A percentile compares a stretch with the other conserved stretches of the same genome.
These are phyloP conservation scores for Dalbergia cultrata DNA, from an alignment of 306 rosid genomes.

Conservation along the genomic window DNA sequence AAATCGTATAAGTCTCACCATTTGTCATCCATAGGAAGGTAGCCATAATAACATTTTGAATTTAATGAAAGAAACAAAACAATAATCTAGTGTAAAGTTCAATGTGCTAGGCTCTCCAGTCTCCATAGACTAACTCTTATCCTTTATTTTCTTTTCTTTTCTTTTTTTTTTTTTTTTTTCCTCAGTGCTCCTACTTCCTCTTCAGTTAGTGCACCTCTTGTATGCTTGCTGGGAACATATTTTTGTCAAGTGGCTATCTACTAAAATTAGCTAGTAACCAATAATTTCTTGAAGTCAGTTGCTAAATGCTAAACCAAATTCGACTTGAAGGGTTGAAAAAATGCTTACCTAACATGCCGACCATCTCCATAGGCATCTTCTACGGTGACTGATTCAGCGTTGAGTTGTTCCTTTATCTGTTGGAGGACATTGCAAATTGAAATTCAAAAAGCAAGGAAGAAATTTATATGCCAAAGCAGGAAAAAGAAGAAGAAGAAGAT, in stretches of 20 bases:
- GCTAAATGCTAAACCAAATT: not conserved
- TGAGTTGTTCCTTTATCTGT: conserved; percentile 84
- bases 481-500: not conserved
- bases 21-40: conserved; percentile 9
- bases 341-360: conserved; percentile 78
- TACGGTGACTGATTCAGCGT: conserved; percentile 80
- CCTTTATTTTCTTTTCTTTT: too few relatives aligned
- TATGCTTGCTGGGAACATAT: not conserved
- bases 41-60: conserved; percentile 1
- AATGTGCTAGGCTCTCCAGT: too few relatives aligned
- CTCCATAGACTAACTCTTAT: too few relatives aligned
- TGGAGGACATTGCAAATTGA: conserved; percentile 23
- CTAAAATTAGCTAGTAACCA: not conserved
- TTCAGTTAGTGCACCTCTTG: not conserved
- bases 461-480: not conserved
- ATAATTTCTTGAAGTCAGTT: not conserved
- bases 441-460: not conserved
- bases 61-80: conserved; percentile 4
- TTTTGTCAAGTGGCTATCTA: not conserved
- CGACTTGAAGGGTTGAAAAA: conserved; percentile 21
- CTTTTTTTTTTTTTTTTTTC: too few relatives aligned
- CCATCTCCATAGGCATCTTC: conserved; percentile 94
- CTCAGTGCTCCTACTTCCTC: too few relatives aligned
- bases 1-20: not conserved
- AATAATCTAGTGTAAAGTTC: not conserved